Base-by-base conservation (phyloP, 441 rosid genomes). In the Gossypium davidsonii region DNA sequence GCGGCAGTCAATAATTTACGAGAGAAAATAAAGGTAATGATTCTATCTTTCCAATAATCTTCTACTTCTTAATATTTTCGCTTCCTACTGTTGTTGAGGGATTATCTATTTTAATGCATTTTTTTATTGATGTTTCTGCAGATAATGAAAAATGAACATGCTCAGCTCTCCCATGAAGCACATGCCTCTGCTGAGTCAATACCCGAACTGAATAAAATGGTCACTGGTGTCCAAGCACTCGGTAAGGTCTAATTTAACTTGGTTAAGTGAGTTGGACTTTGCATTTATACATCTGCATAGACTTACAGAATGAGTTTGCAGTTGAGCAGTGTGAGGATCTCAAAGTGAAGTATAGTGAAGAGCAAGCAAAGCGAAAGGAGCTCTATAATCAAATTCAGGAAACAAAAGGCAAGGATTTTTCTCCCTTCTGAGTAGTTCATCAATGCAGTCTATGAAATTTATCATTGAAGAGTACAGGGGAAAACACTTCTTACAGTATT, bases 291-390 rank as follows among this genome's bases (percentile, higher is more conserved):
- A 48, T 51, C 28, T 76, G 18, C 57, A 44, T 39, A 73, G 67
- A 26, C 78, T 83, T 39, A 82, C 73, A 21, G 37, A 49, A 53
- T 78, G 15, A 7, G 72, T 55, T 58, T 78, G 82, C 85, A 93
- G 98, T 93, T 77, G 85, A 79, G 28, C 96, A 88, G 74, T 90
- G 97, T 80, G 94, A 93, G 82, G 96, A 93, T 71, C 88, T 91
- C 39, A 93, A 89, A 82, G 69, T 78, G 74, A 93, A 91, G 80
- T 93, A 89, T 71, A 77, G 78, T 11, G 87, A 86, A 73, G 98
- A 89, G 85, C 96, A 87, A 78, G 85, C 89, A 6, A 90, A 93
- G 81, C 87, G 94, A 70, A 93, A 89, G 80, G 90, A 87, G 76
- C 90, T 93, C 10, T 89, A 91, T 77, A 93, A 93, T 81, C 86